Percentiles rank a stretch among this genome's conserved stretches.
Evolutionary conservation across 2,329 filamentous ascomycete species (phyloP).

Genomic region (Claviceps quebecensis): DNA sequence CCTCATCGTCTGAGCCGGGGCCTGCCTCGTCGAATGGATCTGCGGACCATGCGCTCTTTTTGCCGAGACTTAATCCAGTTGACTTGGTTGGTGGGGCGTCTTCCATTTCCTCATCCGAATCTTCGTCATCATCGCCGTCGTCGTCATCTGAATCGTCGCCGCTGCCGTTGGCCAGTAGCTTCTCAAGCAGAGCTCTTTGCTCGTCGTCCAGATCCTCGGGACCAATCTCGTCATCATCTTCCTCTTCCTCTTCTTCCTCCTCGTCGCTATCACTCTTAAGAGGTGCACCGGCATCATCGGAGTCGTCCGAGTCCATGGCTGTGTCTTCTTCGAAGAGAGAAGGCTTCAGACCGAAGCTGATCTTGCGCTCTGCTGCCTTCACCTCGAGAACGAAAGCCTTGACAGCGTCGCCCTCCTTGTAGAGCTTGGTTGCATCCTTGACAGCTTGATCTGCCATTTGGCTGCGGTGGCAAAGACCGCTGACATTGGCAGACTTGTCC

Average conservation of each 20-base stretch:
- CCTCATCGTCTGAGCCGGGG: conserved; percentile 29
- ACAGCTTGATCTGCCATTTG: conserved; percentile 80
- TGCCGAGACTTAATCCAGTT: conserved; percentile 34
- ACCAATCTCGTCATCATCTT: conserved; percentile 26
- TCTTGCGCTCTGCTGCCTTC: conserved; percentile 57
- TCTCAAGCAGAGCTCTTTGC: conserved; percentile 18
- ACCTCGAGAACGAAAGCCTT: conserved; percentile 81
- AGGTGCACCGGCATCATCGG: conserved; percentile 32
- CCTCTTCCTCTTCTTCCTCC: conserved; percentile 35
- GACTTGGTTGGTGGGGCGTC: conserved; percentile 20
- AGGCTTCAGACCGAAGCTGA: conserved; percentile 86
- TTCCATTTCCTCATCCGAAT: conserved; percentile 28
- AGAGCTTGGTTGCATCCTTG: conserved; percentile 75
- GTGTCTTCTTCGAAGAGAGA: conserved; percentile 64
- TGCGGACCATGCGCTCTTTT: conserved; percentile 83
- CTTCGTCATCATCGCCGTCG: conserved; percentile 26
- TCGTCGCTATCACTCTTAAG: conserved; percentile 34
- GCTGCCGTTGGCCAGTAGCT: conserved; percentile 33
- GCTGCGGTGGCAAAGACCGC: conserved; percentile 81
- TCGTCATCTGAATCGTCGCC: conserved; percentile 26
- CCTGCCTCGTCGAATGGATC: conserved; percentile 49
- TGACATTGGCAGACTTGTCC: conserved; percentile 75
- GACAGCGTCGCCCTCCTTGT: conserved; percentile 80
- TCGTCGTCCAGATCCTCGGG: conserved; percentile 31
- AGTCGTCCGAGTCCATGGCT: conserved; percentile 32